phyloP scores from a whole-genome alignment of 2,329 filamentous ascomycete species.

The Diatrype stigma region DNA sequence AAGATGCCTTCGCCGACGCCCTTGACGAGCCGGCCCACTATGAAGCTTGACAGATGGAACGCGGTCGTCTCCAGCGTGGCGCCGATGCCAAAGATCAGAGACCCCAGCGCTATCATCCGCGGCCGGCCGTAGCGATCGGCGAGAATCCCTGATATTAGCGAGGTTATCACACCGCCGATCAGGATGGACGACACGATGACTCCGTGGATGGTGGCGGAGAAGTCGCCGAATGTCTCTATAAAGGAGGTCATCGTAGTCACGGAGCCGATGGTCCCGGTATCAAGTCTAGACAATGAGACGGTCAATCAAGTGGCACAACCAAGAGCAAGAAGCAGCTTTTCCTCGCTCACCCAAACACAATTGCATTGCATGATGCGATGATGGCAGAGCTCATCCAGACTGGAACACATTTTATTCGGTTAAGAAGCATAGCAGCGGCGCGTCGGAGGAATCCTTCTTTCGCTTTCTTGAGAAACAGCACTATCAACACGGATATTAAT shows the following conservation, averaged over 20 bases:
- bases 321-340: too few relatives aligned
- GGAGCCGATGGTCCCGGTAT: constrained; percentile 53
- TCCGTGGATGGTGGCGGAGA: constrained; percentile 53
- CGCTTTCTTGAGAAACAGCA: too few relatives aligned
- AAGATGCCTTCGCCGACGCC: constrained; percentile 54
- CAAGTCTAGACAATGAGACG: constrained; percentile 5
- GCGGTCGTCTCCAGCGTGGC: neutral
- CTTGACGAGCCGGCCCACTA: constrained; percentile 45
- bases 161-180: constrained; percentile 55
- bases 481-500: too few relatives aligned
- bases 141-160: constrained; percentile 53
- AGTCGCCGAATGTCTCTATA: constrained; percentile 43
- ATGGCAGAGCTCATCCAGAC: neutral
- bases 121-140: constrained; percentile 50
- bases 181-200: constrained; percentile 57
- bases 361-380: neutral
- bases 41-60: neutral
- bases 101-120: constrained; percentile 42
- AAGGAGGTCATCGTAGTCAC: constrained; percentile 56
- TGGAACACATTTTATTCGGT: neutral
- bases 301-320: neutral
- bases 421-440: neutral
- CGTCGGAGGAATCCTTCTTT: too few relatives aligned
- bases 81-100: constrained; percentile 38
- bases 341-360: neutral